Evolutionary conservation across 2,329 filamentous ascomycete species (phyloP).

Genomic region (Fusarium verrucosum): DNA sequence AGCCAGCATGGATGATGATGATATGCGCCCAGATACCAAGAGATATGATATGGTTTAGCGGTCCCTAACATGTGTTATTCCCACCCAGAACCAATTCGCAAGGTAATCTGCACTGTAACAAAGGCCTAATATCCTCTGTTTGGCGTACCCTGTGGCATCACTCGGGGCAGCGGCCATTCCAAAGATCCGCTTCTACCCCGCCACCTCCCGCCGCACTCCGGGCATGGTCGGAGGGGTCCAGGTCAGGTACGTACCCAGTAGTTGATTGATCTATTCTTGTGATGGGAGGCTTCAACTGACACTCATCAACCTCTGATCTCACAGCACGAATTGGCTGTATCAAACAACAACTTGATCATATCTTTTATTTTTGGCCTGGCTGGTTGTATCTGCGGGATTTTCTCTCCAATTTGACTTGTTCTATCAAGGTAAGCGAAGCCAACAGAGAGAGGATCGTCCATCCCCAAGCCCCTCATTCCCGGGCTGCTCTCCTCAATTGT

Average conservation of each 20-base stretch:
- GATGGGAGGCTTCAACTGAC: slow-evolving; percentile 1
- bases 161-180: slow-evolving; percentile 41
- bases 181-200: slow-evolving; percentile 40
- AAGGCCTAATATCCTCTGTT: too few relatives aligned
- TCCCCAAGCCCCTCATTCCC: slow-evolving; percentile 33
- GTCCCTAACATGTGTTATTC: too few relatives aligned
- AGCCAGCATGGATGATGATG: too few relatives aligned
- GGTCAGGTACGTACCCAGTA: slow-evolving; percentile 4
- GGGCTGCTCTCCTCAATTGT: slow-evolving; percentile 4
- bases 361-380: not conserved
- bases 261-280: slow-evolving; percentile 19
- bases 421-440: slow-evolving; percentile 31
- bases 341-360: not conserved
- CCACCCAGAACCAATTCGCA: too few relatives aligned
- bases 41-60: too few relatives aligned
- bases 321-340: not conserved
- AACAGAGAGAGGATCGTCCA: slow-evolving; percentile 20
- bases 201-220: slow-evolving; percentile 11
- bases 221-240: not conserved
- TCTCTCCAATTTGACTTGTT: not conserved
- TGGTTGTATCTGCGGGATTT: not conserved
- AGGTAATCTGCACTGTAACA: too few relatives aligned
- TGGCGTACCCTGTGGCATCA: slow-evolving; percentile 22
- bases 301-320: not conserved
- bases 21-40: too few relatives aligned